Base-by-base conservation (phyloP, 164 flowering plant genomes). In the Tetracentron sinense region DNA sequence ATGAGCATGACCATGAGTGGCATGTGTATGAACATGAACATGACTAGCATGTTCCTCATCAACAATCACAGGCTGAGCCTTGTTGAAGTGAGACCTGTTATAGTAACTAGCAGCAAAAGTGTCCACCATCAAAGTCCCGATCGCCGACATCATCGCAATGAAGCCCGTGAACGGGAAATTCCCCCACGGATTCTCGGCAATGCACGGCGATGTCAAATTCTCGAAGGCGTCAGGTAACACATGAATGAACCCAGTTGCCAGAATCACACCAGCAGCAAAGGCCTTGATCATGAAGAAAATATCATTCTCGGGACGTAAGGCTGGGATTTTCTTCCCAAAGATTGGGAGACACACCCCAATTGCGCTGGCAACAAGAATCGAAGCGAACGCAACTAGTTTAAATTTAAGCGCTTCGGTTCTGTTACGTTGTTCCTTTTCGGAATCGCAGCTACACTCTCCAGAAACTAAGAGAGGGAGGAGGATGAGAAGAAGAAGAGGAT, bases 251-350 rank as follows among this genome's bases (percentile, higher is more conserved):
- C n/a, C n/a, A n/a, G n/a, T n/a, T n/a, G n/a, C n/a, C n/a, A 80
- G 61, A 7, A 80, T 80, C 17, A 80, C 81, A 2, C 84, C 84
- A 11, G 74, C 84, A 0, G 84, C 84, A 53, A 80, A 80, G 4
- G 84, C 76, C 57, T 80, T 80, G 51, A 80, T 57, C 33, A 73
- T 27, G 59, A 71, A 71, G 62, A 80, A 80, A 16, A 73, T 28
- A 31, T 73, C 51, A 14, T 64, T 75, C 51, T n/a, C n/a, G n/a
- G n/a, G n/a, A n/a, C n/a, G n/a, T n/a, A n/a, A n/a, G n/a, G n/a
- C n/a, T n/a, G n/a, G n/a, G n/a, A n/a, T n/a, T n/a, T n/a, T n/a
- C n/a, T n/a, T n/a, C n/a, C n/a, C n/a, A n/a, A n/a, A n/a, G n/a
- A n/a, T n/a, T n/a, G n/a, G n/a, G n/a, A n/a, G n/a, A n/a, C n/a